These are phyloP conservation scores for Forsythia suspensa DNA, from an alignment of 257 asterid species.

Conservation along the genomic window DNA sequence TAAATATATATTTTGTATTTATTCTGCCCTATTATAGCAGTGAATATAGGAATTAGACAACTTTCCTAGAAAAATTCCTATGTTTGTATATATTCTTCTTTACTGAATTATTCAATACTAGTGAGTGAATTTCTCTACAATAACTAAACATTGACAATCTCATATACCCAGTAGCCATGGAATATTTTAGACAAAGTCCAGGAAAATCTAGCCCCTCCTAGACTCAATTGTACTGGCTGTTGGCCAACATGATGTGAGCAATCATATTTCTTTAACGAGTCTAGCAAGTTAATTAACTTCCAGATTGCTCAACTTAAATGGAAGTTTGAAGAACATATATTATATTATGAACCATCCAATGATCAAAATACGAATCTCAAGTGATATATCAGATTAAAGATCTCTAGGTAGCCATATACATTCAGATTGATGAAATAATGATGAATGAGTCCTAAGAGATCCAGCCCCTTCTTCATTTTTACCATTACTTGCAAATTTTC, in stretches of 20 bases:
- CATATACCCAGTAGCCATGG: not conserved
- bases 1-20: too few relatives aligned
- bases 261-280: not conserved
- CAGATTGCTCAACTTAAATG: not conserved
- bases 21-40: too few relatives aligned
- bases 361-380: not conserved
- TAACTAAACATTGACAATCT: constrained; percentile 5
- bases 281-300: not conserved
- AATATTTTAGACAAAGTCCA: not conserved
- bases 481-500: not conserved
- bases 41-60: too few relatives aligned
- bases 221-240: not conserved
- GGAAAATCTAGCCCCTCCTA: not conserved
- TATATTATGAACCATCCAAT: not conserved
- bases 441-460: not conserved
- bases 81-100: too few relatives aligned
- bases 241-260: not conserved
- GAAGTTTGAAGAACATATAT: not conserved
- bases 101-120: too few relatives aligned
- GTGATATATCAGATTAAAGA: not conserved
- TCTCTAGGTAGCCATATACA: not conserved
- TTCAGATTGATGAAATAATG: not conserved
- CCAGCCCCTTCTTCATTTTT: not conserved
- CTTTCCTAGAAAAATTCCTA: too few relatives aligned
- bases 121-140: too few relatives aligned